phyloP scores from a whole-genome alignment of 164 flowering plant genomes.

The Berberis thunbergii region DNA sequence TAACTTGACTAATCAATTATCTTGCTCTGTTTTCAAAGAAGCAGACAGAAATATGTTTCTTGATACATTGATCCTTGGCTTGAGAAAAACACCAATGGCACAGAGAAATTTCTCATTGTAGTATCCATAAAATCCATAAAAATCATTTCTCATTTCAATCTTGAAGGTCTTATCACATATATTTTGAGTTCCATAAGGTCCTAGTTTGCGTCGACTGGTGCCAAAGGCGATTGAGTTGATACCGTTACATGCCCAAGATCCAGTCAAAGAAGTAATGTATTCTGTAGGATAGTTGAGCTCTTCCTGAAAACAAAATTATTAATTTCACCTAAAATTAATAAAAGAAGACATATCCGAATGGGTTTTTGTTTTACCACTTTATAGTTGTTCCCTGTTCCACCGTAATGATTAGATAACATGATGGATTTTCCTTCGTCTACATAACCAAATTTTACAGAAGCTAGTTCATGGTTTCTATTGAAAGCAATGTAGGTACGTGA shows the following conservation, averaged over 20 bases:
- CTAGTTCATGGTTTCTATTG: neutral
- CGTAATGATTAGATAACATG: neutral
- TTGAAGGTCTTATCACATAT: neutral
- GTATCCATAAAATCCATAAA: slow-evolving; percentile 1
- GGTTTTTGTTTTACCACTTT: neutral
- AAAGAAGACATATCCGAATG: neutral
- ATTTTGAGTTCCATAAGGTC: neutral
- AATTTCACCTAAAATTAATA: neutral
- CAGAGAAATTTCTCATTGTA: neutral
- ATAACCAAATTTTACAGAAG: neutral
- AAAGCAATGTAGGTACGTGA: neutral
- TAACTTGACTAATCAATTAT: too few relatives aligned
- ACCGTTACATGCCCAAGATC: neutral
- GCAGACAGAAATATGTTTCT: too few relatives aligned
- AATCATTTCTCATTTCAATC: neutral
- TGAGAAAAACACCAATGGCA: neutral
- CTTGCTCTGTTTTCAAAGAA: too few relatives aligned
- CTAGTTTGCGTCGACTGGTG: neutral
- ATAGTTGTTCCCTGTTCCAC: neutral
- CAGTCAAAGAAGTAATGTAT: neutral
- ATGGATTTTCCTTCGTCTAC: neutral
- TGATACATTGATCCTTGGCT: neutral
- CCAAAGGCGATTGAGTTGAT: neutral
- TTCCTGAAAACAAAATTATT: neutral
- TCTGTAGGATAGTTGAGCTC: neutral